These are phyloP conservation scores for Linaria vulgaris DNA, from an alignment of 257 asterid genomes.

Conservation along the genomic window DNA sequence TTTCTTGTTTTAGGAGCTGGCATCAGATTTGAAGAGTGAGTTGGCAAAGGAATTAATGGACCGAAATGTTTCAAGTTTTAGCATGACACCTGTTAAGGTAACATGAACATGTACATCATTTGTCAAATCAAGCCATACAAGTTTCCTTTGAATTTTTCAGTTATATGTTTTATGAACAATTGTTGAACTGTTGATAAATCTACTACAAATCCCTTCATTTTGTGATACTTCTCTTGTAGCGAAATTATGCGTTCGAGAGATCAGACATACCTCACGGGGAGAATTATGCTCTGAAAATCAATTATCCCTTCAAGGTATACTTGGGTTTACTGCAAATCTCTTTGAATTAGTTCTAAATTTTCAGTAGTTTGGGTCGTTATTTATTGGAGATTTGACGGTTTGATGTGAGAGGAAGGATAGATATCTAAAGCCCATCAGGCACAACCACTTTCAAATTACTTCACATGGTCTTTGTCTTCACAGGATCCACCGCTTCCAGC, in stretches of 20 bases:
- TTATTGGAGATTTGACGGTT: slow-evolving; percentile 1
- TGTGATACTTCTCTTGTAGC: slow-evolving; percentile 39
- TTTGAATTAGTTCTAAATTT: slow-evolving; percentile 10
- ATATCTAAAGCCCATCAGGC: slow-evolving; percentile 17
- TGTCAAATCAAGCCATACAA: slow-evolving; percentile 8
- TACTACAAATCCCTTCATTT: slow-evolving; percentile 16
- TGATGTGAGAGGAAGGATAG: slow-evolving; percentile 19
- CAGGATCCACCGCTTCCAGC: slow-evolving; percentile 90
- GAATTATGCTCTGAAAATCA: slow-evolving; percentile 79
- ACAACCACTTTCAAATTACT: slow-evolving; percentile 28
- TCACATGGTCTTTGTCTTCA: slow-evolving; percentile 28
- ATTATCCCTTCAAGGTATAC: slow-evolving; percentile 79
- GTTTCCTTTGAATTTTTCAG: slow-evolving; percentile 8
- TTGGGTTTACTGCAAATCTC: slow-evolving; percentile 2
- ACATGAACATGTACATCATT: slow-evolving; percentile 16
- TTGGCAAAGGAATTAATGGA: slow-evolving; percentile 54
- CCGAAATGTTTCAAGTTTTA: slow-evolving; percentile 66
- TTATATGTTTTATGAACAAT: slow-evolving; percentile 3
- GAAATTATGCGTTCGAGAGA: slow-evolving; percentile 94
- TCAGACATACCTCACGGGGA: slow-evolving; percentile 84
- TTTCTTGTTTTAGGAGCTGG: slow-evolving; percentile 61
- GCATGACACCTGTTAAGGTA: slow-evolving; percentile 88
- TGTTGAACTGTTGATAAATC: slow-evolving; percentile 18
- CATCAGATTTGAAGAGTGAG: slow-evolving; percentile 75
- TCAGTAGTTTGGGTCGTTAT: slow-evolving; percentile 6